phyloP scores from a whole-genome alignment of 1,139 yeast genomes.

The Debaryomyces nepalensis region DNA sequence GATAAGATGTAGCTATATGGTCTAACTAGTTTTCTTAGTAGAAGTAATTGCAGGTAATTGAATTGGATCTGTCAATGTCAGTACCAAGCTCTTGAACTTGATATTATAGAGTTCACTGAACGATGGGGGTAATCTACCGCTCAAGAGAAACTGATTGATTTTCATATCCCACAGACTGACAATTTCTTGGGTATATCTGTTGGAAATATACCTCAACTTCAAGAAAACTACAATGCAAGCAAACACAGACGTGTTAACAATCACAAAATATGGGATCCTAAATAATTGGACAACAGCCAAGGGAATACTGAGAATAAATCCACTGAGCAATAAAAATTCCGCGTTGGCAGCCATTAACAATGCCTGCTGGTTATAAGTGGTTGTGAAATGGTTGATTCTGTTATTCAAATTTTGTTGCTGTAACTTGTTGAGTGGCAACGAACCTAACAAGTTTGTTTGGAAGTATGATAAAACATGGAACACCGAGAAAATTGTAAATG shows the following conservation, averaged over 20 bases:
- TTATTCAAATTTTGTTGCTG: conserved; percentile 28
- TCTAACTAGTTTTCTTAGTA: conserved; percentile 5
- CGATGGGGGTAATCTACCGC: conserved; percentile 30
- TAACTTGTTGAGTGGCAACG: conserved; percentile 24
- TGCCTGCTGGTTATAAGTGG: conserved; percentile 50
- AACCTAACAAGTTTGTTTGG: conserved; percentile 34
- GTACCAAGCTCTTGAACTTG: conserved; percentile 16
- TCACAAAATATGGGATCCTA: conserved; percentile 23
- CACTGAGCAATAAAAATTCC: conserved; percentile 41
- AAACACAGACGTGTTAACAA: conserved; percentile 24
- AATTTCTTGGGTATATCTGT: conserved; percentile 46
- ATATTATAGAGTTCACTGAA: conserved; percentile 16
- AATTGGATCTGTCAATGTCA: conserved; percentile 18
- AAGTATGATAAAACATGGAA: conserved; percentile 62
- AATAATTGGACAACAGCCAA: conserved; percentile 20
- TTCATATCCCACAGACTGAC: conserved; percentile 44
- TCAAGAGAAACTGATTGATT: conserved; percentile 32
- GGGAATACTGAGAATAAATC: conserved; percentile 23
- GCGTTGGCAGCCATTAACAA: conserved; percentile 51
- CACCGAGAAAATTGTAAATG: conserved; percentile 59
- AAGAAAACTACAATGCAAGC: conserved; percentile 43
- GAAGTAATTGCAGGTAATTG: conserved; percentile 10
- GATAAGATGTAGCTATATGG: not conserved
- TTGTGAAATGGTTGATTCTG: conserved; percentile 39
- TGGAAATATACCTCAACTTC: conserved; percentile 50